A percentile compares a stretch with the other conserved stretches of the same genome.
phyloP scores from a whole-genome alignment of 352 stramenopile genomes.

The Phytophthora capsici region DNA sequence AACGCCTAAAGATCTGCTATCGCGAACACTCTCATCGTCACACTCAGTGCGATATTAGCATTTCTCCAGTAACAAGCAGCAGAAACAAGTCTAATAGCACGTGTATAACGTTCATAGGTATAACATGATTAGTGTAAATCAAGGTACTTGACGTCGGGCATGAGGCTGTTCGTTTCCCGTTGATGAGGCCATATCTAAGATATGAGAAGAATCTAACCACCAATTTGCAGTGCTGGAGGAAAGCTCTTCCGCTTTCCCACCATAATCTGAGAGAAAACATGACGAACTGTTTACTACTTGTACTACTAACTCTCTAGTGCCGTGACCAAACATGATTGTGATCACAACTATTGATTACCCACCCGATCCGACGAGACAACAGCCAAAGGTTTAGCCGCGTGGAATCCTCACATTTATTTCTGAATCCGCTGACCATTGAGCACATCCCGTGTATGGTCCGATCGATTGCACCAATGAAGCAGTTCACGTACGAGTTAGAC shows the following conservation, averaged over 20 bases:
- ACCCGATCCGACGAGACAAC: constrained; percentile 6
- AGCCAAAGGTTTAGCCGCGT: background rate
- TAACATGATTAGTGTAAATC: no score
- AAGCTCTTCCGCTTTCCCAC: no score
- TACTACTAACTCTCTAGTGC: no score
- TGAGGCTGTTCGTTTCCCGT: background rate
- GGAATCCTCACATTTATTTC: constrained; percentile 8
- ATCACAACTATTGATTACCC: no score
- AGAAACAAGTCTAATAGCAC: background rate
- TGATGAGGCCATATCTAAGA: background rate
- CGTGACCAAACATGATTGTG: no score
- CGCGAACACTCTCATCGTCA: background rate
- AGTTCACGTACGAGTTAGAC: constrained; percentile 36
- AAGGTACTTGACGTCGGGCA: background rate
- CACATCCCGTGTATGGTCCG: background rate
- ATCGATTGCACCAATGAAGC: constrained; percentile 14
- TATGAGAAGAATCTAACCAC: no score
- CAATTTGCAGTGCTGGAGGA: no score
- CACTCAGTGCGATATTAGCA: background rate
- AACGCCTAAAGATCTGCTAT: constrained; percentile 12
- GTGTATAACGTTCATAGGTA: no score
- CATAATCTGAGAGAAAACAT: no score
- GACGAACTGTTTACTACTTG: no score
- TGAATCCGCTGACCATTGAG: background rate
- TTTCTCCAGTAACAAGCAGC: constrained; percentile 2